These are phyloP conservation scores for Lecanicillium sp. DNA, from an alignment of 2,329 filamentous ascomycete species.

Conservation along the genomic window DNA sequence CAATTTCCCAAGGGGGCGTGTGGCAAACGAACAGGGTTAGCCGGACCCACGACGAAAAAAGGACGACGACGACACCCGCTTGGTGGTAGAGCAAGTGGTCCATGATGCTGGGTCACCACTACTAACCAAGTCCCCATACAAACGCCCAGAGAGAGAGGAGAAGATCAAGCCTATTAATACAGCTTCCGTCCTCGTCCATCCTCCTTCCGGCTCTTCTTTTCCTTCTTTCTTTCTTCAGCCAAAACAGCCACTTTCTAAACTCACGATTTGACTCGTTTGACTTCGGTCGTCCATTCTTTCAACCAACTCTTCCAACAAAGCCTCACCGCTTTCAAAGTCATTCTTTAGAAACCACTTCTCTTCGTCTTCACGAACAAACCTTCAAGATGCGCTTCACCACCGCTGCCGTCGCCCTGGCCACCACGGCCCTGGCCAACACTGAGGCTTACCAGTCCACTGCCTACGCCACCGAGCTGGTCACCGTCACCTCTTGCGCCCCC, in stretches of 20 bases:
- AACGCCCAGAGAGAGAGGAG: background rate
- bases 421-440: constrained; percentile 20
- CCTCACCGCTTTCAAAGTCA: constrained; percentile 19
- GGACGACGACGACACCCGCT: background rate
- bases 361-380: constrained; percentile 23
- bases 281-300: constrained; percentile 54
- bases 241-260: constrained; percentile 31
- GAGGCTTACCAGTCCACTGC: constrained; percentile 35
- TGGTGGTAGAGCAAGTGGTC: too few species aligned
- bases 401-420: constrained; percentile 39
- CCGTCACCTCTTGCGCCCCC: constrained; percentile 53
- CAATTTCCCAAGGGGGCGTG: constrained; percentile 15
- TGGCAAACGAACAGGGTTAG: background rate
- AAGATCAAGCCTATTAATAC: constrained; percentile 37
- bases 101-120: background rate
- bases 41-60: background rate
- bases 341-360: constrained; percentile 20
- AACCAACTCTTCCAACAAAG: constrained; percentile 18
- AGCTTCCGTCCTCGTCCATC: constrained; percentile 27
- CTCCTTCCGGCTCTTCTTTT: constrained; percentile 16
- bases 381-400: constrained; percentile 57
- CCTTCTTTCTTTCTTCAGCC: constrained; percentile 31
- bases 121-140: constrained; percentile 2
- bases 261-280: constrained; percentile 36
- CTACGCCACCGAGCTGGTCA: constrained; percentile 51